phyloP scores from a whole-genome alignment of 495 filamentous ascomycete genomes.

The Pseudotulostoma volvatum region DNA sequence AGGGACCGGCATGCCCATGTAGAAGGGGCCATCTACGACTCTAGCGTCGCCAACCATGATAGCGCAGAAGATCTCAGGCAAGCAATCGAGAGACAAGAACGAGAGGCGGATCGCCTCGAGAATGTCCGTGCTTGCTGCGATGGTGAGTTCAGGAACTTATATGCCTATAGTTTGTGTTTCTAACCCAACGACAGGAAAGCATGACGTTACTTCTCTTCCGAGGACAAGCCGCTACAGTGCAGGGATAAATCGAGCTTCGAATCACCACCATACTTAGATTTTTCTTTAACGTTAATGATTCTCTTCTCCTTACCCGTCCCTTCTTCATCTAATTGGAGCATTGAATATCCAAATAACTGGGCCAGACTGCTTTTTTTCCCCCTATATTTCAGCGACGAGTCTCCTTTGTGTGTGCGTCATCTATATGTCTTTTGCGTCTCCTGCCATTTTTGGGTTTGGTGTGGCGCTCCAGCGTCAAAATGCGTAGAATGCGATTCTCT shows the following conservation, averaged over 20 bases:
- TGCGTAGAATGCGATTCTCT: too few relatives aligned
- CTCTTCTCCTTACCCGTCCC: not conserved
- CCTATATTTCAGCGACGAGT: conserved; percentile 14
- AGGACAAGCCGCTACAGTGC: conserved; percentile 31
- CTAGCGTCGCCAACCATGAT: conserved; percentile 47
- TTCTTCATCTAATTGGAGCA: not conserved
- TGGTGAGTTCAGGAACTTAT: conserved; percentile 39
- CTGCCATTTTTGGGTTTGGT: too few relatives aligned
- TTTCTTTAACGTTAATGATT: conserved; percentile 22
- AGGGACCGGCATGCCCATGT: conserved; percentile 23
- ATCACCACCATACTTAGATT: conserved; percentile 6
- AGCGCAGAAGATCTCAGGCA: conserved; percentile 66
- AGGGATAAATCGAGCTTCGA: conserved; percentile 16
- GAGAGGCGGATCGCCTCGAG: conserved; percentile 61
- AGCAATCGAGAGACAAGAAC: conserved; percentile 58
- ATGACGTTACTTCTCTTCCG: conserved; percentile 34
- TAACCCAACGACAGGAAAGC: conserved; percentile 40
- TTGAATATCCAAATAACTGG: not conserved
- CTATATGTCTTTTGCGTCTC: too few relatives aligned
- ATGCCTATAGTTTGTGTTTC: not conserved
- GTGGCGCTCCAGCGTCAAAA: too few relatives aligned
- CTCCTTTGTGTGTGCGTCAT: conserved; percentile 12
- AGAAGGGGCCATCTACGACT: conserved; percentile 44
- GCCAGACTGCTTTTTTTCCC: not conserved
- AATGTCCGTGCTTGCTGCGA: conserved; percentile 96